A percentile compares a stretch with the other conserved stretches of the same genome.
These are phyloP conservation scores for Hordeum pubiflorum DNA, from an alignment of 202 grass and related monocot species.

Conservation along the genomic window DNA sequence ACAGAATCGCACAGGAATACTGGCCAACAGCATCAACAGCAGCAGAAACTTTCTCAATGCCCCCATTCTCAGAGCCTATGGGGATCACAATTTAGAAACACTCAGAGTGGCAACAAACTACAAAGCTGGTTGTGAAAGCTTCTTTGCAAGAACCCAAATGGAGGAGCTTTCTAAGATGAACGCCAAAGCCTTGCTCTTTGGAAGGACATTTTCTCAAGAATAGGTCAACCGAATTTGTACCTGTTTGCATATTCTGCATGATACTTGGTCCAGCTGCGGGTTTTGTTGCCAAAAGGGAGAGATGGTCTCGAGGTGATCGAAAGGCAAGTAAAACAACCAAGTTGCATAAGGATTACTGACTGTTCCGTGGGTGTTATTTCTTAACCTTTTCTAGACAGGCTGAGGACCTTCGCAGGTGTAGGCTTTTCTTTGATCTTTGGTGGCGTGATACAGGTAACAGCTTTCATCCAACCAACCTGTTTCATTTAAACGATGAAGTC, in stretches of 20 bases:
- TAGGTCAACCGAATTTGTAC: slow-evolving; percentile 9
- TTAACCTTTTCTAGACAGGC: slow-evolving; percentile 7
- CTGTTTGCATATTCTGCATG: slow-evolving; percentile 10
- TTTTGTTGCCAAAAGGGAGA: slow-evolving; percentile 11
- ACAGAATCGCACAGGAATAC: slow-evolving; percentile 32
- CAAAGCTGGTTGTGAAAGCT: not conserved
- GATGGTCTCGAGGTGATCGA: not conserved
- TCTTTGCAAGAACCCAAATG: not conserved
- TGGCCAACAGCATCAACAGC: slow-evolving; percentile 34
- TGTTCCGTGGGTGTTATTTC: slow-evolving; percentile 17
- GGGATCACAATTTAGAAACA: not conserved
- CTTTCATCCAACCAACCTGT: slow-evolving; percentile 8
- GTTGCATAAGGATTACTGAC: slow-evolving; percentile 41
- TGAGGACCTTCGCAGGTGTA: not conserved
- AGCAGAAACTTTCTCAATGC: slow-evolving; percentile 23
- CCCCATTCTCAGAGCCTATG: slow-evolving; percentile 31
- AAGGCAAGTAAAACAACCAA: slow-evolving; percentile 38
- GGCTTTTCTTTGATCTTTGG: not conserved
- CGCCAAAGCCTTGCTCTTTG: slow-evolving; percentile 13
- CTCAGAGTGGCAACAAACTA: not conserved
- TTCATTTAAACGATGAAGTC: slow-evolving; percentile 10
- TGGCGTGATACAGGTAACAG: slow-evolving; percentile 7
- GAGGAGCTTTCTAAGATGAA: slow-evolving; percentile 19
- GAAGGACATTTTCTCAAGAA: slow-evolving; percentile 19
- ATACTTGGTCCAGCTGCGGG: slow-evolving; percentile 26